Base-by-base conservation (phyloP, 2,329 filamentous ascomycete species). In the Diaporthe batatas region DNA sequence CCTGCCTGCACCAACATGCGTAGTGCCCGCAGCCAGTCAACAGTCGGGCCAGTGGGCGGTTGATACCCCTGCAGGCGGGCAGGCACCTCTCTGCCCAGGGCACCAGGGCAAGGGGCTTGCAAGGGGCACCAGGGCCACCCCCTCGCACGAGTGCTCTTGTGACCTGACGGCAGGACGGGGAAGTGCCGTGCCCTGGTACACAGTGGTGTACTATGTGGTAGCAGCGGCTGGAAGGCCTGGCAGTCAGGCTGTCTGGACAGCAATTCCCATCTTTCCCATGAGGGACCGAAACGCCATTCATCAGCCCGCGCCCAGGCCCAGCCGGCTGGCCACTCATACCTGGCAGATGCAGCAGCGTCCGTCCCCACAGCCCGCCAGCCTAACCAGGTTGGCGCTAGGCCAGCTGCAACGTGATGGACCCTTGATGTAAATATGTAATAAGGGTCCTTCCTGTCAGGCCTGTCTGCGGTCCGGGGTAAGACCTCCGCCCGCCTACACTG, bases 371-470 rank as follows among this genome's bases (percentile, higher is more conserved):
- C 3, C 0, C n/a, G 21, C 21, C 6, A 53, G n/a, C 23, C 62
- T 49, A 53, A 21, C 62, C 47, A 34, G 36, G 25, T 67, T 29
- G 29, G 12, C 4, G 12, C 53, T 67, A 67, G 62, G n/a, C 1
- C 21, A 3, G 39, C 29, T 39, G 44, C 47, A 8, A 21, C 47
- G 44, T 53, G 62, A 53, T 67, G 62, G 62, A 39, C 62, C 62
- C 62, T 67, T 67, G 62, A 67, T 67, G 62, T 67, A 67, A 67
- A 67, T 36, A 11, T 36, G 34, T 36, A 39, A 39, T 36, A 36
- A 36, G 34, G 34, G 34, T 36, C 34, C 34, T 36, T 36, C 36
- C 47, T 47, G 62, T 67, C 62, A 29, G 29, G 29, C 29, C 62
- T 67, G 62, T 21, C 29, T n/a, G 18, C 25, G 42, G 44, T 53